These are phyloP conservation scores for Durio zibethinus DNA, from an alignment of 345 rosid genomes.

Conservation along the genomic window DNA sequence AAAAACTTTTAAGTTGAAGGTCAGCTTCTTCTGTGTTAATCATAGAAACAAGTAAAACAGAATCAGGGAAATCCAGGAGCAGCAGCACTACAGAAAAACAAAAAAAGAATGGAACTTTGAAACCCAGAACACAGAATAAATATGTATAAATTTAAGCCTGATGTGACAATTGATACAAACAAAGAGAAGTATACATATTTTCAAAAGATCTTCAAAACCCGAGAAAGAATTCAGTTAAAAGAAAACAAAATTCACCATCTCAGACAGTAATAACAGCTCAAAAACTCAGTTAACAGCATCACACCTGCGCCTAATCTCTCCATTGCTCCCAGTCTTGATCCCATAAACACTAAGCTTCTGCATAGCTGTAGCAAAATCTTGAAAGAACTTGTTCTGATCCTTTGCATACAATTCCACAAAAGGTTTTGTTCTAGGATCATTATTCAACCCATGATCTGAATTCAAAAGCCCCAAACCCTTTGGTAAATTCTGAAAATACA, in stretches of 20 bases:
- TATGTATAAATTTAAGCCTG: conserved; percentile 25
- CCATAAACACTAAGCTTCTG: conserved; percentile 72
- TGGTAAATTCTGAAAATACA: conserved; percentile 65
- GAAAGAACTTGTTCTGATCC: conserved; percentile 57
- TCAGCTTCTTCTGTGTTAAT: neutral
- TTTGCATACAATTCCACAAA: conserved; percentile 67
- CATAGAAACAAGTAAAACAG: neutral
- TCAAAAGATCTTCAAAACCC: conserved; percentile 21
- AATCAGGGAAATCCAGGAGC: neutral
- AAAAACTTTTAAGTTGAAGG: neutral
- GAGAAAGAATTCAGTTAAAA: conserved; percentile 11
- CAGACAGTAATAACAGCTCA: neutral
- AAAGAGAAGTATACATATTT: conserved; percentile 28
- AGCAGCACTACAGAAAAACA: neutral
- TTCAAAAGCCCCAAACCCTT: conserved; percentile 71
- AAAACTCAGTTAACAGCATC: conserved; percentile 57
- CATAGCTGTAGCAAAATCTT: conserved; percentile 71
- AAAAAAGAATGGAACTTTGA: neutral
- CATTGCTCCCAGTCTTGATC: conserved; percentile 67
- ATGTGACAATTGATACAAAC: conserved; percentile 18
- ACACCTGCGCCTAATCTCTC: conserved; percentile 88
- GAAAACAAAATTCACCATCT: neutral
- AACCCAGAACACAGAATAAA: conserved; percentile 10
- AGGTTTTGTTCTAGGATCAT: conserved; percentile 55
- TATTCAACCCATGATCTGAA: conserved; percentile 64